A percentile compares a stretch with the other conserved stretches of the same genome.
phyloP scores from a whole-genome alignment of 805 yeast genomes.

The Candida vartiovaarae region DNA sequence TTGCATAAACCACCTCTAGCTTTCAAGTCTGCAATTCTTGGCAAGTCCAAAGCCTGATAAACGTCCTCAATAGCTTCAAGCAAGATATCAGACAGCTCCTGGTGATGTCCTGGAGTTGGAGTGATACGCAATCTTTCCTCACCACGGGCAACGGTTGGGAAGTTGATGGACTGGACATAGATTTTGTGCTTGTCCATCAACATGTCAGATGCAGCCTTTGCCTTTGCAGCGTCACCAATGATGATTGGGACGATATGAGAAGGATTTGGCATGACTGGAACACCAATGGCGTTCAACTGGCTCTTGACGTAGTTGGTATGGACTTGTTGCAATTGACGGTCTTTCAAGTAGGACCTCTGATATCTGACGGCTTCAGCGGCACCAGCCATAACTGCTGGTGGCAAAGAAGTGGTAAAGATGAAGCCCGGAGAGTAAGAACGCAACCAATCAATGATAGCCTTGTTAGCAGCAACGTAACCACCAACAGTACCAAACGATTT shows the following conservation, averaged over 20 bases:
- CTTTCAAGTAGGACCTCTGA: constrained; percentile 69
- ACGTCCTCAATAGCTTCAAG: constrained; percentile 75
- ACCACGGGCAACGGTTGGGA: constrained; percentile 96
- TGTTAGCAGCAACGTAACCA: constrained; percentile 91
- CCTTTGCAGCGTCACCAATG: constrained; percentile 90
- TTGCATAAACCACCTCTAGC: constrained; percentile 84
- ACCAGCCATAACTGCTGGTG: constrained; percentile 98
- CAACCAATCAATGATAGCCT: constrained; percentile 84
- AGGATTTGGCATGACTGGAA: constrained; percentile 96
- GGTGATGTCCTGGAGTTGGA: constrained; percentile 96
- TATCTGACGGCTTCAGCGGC: constrained; percentile 80
- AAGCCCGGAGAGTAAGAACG: constrained; percentile 97
- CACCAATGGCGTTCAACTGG: constrained; percentile 59
- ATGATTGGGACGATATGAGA: constrained; percentile 95
- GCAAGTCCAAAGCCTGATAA: constrained; percentile 66
- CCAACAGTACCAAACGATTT: constrained; percentile 97
- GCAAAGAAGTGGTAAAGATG: constrained; percentile 92
- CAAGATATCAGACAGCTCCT: constrained; percentile 67
- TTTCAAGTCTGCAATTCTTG: constrained; percentile 74
- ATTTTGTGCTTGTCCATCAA: constrained; percentile 78
- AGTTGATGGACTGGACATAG: constrained; percentile 97
- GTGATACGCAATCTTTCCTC: constrained; percentile 94
- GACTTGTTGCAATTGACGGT: constrained; percentile 77
- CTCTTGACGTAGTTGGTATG: constrained; percentile 82
- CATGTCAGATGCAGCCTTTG: constrained; percentile 85